These are phyloP conservation scores for Trichoderma sp. DNA, from an alignment of 2,329 filamentous ascomycete genomes.

Conservation along the genomic window DNA sequence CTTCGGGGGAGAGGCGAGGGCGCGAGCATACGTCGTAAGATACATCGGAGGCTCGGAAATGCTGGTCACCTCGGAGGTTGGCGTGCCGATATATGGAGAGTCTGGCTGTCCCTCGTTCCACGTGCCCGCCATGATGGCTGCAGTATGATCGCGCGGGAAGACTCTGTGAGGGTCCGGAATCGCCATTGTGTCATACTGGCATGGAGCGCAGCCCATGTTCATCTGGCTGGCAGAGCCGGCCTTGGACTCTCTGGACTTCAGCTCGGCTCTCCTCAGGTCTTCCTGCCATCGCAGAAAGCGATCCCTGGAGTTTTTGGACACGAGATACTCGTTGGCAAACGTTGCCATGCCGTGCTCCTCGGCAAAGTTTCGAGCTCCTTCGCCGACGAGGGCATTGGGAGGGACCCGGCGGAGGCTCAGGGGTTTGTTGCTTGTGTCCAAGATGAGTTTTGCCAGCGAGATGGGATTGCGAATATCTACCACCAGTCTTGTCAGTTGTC, in stretches of 20 bases:
- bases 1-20: constrained; percentile 3
- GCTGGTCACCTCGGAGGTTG: constrained; percentile 31
- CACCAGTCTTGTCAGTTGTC: constrained; percentile 3
- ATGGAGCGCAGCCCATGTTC: constrained; percentile 35
- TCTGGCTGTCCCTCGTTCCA: constrained; percentile 67
- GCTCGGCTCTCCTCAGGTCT: constrained; percentile 68
- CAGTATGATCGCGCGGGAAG: constrained; percentile 52
- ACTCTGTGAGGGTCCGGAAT: constrained; percentile 34
- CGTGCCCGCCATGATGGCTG: constrained; percentile 57
- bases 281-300: constrained; percentile 78
- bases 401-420: constrained; percentile 87
- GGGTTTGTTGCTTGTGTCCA: constrained; percentile 74
- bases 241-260: constrained; percentile 42
- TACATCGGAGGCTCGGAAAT: constrained; percentile 31
- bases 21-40: constrained; percentile 12
- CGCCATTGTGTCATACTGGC: constrained; percentile 41
- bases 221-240: constrained; percentile 28
- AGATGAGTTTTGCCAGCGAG: constrained; percentile 77
- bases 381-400: constrained; percentile 85
- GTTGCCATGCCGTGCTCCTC: constrained; percentile 73
- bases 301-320: constrained; percentile 78
- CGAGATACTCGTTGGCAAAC: constrained; percentile 72
- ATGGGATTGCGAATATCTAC: constrained; percentile 92
- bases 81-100: constrained; percentile 50
- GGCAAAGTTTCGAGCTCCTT: constrained; percentile 86